phyloP scores from a whole-genome alignment of 2,329 filamentous ascomycete species.

The Calycina herbarum region DNA sequence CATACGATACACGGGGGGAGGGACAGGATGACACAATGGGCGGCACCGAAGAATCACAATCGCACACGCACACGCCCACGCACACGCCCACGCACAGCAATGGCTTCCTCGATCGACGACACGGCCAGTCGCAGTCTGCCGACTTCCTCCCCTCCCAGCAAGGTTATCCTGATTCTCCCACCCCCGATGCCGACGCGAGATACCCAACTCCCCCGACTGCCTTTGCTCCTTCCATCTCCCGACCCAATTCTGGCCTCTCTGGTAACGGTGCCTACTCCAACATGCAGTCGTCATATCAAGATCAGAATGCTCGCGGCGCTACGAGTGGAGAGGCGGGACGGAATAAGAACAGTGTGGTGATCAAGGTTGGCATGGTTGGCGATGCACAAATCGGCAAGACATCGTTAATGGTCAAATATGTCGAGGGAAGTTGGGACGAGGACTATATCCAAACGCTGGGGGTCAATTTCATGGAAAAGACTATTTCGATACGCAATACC shows the following conservation, averaged over 20 bases:
- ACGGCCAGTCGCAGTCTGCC: constrained; percentile 37
- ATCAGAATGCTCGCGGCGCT: constrained; percentile 36
- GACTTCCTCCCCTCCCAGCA: constrained; percentile 35
- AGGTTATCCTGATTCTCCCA: constrained; percentile 33
- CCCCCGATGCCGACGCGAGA: constrained; percentile 32
- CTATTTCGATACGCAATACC: constrained; percentile 97
- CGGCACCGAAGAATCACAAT: constrained; percentile 34
- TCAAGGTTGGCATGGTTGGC: constrained; percentile 99
- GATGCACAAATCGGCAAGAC: constrained; percentile 99
- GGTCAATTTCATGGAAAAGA: constrained; percentile 99
- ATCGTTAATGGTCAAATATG: constrained; percentile 98
- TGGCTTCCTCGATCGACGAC: constrained; percentile 27
- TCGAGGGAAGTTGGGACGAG: constrained; percentile 99
- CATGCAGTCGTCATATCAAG: constrained; percentile 36
- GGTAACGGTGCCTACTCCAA: constrained; percentile 36
- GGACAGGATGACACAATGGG: constrained; percentile 34
- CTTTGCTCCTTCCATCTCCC: constrained; percentile 36
- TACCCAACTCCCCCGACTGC: constrained; percentile 38
- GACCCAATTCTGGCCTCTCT: constrained; percentile 38
- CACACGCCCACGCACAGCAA: constrained; percentile 32
- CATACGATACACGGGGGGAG: constrained; percentile 37
- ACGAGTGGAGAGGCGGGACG: constrained; percentile 29
- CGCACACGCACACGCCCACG: constrained; percentile 37
- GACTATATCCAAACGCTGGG: constrained; percentile 99
- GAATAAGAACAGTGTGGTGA: constrained; percentile 74